phyloP scores from a whole-genome alignment of 1,284 basidiomycete species.

The Neolentinus lepideus region DNA sequence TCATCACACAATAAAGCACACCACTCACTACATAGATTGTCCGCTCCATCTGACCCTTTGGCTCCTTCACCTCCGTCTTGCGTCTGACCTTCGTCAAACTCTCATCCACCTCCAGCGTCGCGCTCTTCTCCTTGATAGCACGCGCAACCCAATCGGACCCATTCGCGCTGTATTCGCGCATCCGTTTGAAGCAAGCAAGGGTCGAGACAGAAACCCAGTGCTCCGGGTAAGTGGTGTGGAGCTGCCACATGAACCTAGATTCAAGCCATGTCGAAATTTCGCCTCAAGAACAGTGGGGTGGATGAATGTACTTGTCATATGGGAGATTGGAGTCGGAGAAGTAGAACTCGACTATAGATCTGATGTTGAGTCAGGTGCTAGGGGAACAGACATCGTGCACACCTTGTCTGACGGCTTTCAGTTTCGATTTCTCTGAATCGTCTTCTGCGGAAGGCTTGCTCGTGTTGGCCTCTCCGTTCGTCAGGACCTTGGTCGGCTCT shows the following conservation, averaged over 20 bases:
- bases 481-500: neutral
- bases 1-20: neutral
- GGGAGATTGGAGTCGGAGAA: conserved; percentile 96
- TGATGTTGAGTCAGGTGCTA: conserved; percentile 1
- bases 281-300: neutral
- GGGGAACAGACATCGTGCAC: conserved; percentile 12
- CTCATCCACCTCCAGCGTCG: conserved; percentile 74
- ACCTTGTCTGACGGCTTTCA: conserved; percentile 43
- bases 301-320: conserved; percentile 71
- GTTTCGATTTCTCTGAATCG: conserved; percentile 28
- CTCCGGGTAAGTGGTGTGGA: conserved; percentile 69
- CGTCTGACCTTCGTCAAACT: conserved; percentile 71
- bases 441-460: neutral
- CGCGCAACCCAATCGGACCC: conserved; percentile 63
- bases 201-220: conserved; percentile 92
- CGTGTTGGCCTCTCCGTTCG: neutral
- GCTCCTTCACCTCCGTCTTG: conserved; percentile 62
- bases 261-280: no score
- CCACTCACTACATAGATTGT: conserved; percentile 76
- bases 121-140: conserved; percentile 53
- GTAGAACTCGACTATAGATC: conserved; percentile 85
- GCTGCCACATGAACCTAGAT: conserved; percentile 95
- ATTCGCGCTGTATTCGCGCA: conserved; percentile 64
- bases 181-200: conserved; percentile 93
- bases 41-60: conserved; percentile 69